Percentiles rank a stretch among this genome's conserved stretches.
Conservation (phyloP, 495 filamentous ascomycete genomes). For the Cenococcum geophilum region DNA sequence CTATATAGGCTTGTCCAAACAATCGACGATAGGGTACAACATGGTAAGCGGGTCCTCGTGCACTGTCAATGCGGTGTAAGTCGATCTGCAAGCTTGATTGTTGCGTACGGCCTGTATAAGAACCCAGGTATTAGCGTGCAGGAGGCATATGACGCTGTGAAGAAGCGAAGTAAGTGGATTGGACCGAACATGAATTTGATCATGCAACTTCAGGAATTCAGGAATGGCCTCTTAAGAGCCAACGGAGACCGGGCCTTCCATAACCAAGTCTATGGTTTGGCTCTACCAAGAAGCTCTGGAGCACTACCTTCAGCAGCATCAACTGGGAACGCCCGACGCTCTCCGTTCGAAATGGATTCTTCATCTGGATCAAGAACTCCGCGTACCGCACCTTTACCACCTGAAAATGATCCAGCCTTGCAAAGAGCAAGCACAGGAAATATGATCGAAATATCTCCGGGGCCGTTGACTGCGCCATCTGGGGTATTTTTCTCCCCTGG, state of each 20-base stretch:
- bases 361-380: conserved; percentile 22
- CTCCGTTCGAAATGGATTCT: conserved; percentile 24
- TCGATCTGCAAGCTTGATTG: conserved; percentile 91
- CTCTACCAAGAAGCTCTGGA: conserved; percentile 21
- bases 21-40: conserved; percentile 69
- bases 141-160: conserved; percentile 86
- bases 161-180: conserved; percentile 87
- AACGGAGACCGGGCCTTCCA: conserved; percentile 18
- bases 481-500: conserved; percentile 22
- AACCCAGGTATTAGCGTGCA: conserved; percentile 83
- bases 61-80: conserved; percentile 97
- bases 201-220: conserved; percentile 93
- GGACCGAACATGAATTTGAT: conserved; percentile 98
- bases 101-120: conserved; percentile 92
- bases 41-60: conserved; percentile 81
- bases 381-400: conserved; percentile 29
- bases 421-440: conserved; percentile 34
- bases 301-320: conserved; percentile 23
- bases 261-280: conserved; percentile 17
- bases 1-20: conserved; percentile 76
- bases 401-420: conserved; percentile 24
- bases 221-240: conserved; percentile 54
- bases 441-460: conserved; percentile 27
- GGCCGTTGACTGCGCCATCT: conserved; percentile 26
- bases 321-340: conserved; percentile 12